A percentile compares a stretch with the other conserved stretches of the same genome.
phyloP scores from a whole-genome alignment of 2,329 filamentous ascomycete species.

The Colletotrichum tamarilloi region DNA sequence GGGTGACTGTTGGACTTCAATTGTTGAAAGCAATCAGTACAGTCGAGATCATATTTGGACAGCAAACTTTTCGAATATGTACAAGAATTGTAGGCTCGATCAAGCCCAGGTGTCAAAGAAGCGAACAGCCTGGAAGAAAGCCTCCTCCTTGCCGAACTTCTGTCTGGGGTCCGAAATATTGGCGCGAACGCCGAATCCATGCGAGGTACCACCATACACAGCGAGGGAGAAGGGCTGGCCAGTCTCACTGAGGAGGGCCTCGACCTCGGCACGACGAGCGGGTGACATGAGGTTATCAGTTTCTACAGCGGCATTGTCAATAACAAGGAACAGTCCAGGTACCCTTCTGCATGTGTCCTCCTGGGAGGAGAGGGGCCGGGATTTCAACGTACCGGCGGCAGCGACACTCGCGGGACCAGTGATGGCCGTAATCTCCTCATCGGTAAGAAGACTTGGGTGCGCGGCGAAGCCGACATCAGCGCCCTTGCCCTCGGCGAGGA shows the following conservation, averaged over 20 bases:
- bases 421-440: conserved; percentile 68
- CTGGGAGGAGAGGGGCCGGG: neutral
- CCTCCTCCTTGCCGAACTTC: conserved; percentile 81
- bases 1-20: neutral
- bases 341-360: neutral
- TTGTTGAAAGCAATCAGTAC: neutral
- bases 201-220: conserved; percentile 74
- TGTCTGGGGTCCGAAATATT: conserved; percentile 63
- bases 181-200: conserved; percentile 80
- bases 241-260: conserved; percentile 67
- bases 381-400: conserved; percentile 63
- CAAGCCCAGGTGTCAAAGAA: conserved; percentile 74
- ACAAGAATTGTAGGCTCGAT: neutral
- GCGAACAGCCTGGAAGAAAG: conserved; percentile 78
- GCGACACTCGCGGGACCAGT: conserved; percentile 69
- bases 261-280: conserved; percentile 63
- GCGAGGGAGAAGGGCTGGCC: conserved; percentile 73
- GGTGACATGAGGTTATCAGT: conserved; percentile 69
- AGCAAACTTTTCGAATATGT: neutral
- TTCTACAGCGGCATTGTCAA: conserved; percentile 50
- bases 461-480: conserved; percentile 71
- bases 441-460: conserved; percentile 71
- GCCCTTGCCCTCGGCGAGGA: conserved; percentile 60
- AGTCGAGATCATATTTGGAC: neutral
- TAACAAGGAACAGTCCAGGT: conserved; percentile 1